Base-by-base conservation (phyloP, 805 yeast genomes). In the Wickerhamomyces chambardii region DNA sequence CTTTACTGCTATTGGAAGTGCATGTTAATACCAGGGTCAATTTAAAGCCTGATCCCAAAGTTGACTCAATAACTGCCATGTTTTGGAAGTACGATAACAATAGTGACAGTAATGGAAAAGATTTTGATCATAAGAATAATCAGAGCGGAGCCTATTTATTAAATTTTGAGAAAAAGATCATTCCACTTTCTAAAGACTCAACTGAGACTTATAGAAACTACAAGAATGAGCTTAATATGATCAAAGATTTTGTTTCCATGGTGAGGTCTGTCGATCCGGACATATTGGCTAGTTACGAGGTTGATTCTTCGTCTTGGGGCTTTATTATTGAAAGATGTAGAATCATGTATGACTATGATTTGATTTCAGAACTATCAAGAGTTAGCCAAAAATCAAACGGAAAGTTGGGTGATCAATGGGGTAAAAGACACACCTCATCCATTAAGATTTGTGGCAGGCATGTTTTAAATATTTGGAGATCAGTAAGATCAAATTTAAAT, bases 231-330 rank as follows among this genome's bases (percentile, higher is more conserved):
- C 39, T 55, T 2, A 75, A 68, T 6, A 63, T 84, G 74, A 51
- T 87, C 2, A 59, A 66, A 8, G 66, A 66, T 6, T 58, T 90
- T 8, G 58, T 77, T 0, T 64, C 68, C 2, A 42, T 81, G 14
- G 77, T 84, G 0, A 68, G 75, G 15, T 45, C 62, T 2, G 65
- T 75, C 34, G 97, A 92, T 50, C 97, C 97, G 0, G 98, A 92
- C 53, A 74, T 92, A 22, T 50, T 92, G 6, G 68, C 84, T 0
- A 97, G 97, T 0, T 92, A 71, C 53, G 98, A 92, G 48, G 68
- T 85, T 6, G 83, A 85, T 42, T 60, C 78, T 1, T 47, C 71
- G 0, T 84, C 97, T 0, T 90, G 97, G 97, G 97, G 98, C 0
- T 92, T 84, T 48, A 35, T 89, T 0, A 66, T 84, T 18, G 92